These are phyloP conservation scores for Holtermanniella nyarrowii DNA, from an alignment of 768 basidiomycete species.

Conservation along the genomic window DNA sequence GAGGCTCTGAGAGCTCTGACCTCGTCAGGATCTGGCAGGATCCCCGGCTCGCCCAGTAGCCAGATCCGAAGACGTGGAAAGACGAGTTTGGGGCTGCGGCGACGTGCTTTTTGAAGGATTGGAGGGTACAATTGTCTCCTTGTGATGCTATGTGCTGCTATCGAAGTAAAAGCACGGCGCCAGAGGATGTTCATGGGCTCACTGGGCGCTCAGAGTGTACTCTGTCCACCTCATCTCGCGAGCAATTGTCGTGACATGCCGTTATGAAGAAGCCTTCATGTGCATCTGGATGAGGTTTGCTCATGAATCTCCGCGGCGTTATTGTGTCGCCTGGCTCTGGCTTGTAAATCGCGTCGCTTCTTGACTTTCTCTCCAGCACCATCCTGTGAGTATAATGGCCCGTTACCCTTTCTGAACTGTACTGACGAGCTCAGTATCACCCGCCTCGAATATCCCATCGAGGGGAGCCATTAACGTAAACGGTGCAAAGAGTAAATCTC, in stretches of 20 bases:
- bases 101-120: background rate
- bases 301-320: too few relatives aligned
- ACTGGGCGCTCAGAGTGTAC: too few relatives aligned
- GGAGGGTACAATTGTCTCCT: background rate
- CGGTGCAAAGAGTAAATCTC: background rate
- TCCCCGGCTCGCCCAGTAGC: background rate
- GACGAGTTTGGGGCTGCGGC: background rate
- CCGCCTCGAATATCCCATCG: background rate
- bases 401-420: background rate
- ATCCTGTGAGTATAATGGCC: background rate
- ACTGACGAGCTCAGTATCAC: background rate
- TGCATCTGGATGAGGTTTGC: too few relatives aligned
- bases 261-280: too few relatives aligned
- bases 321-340: too few relatives aligned
- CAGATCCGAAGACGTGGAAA: background rate
- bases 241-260: too few relatives aligned
- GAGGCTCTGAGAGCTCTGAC: too few relatives aligned
- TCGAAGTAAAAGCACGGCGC: background rate
- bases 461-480: background rate
- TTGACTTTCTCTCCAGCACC: background rate
- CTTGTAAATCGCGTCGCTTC: too few relatives aligned
- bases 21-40: background rate
- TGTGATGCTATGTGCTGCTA: background rate
- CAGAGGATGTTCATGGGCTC: background rate
- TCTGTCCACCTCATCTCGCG: too few relatives aligned